phyloP scores from a whole-genome alignment of 2,329 filamentous ascomycete species.

The Didymosphaeria variabile region DNA sequence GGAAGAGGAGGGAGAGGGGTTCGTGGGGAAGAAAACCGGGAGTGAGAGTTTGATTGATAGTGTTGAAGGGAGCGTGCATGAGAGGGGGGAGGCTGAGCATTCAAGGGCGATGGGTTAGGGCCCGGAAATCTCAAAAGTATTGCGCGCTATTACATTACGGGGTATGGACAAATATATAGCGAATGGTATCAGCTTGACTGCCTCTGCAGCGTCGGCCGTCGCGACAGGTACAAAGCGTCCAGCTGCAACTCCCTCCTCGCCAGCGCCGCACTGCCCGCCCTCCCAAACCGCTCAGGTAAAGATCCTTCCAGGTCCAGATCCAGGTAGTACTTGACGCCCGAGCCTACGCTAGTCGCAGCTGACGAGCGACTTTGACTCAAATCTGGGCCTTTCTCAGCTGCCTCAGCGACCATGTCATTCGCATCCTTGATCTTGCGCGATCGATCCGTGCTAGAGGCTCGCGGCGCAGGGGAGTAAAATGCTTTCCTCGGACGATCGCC shows the following conservation, averaged over 20 bases:
- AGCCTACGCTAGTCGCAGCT: not conserved
- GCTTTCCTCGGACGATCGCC: not conserved
- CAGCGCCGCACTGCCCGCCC: not conserved
- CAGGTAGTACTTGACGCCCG: not conserved
- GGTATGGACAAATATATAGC: not conserved
- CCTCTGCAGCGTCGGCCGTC: not conserved
- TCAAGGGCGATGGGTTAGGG: constrained; percentile 5
- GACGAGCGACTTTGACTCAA: not conserved
- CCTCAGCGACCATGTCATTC: not conserved
- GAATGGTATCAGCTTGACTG: not conserved
- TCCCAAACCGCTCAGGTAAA: not conserved
- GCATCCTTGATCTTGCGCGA: not conserved
- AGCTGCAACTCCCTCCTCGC: not conserved
- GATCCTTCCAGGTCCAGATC: not conserved
- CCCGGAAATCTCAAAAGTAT: not conserved
- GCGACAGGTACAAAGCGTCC: not conserved
- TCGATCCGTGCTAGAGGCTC: not conserved
- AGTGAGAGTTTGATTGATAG: constrained; percentile 26
- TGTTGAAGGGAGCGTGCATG: constrained; percentile 24
- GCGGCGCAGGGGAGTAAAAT: not conserved
- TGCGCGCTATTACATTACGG: no score
- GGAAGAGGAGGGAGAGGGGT: constrained; percentile 16
- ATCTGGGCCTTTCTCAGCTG: not conserved
- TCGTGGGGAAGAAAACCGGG: constrained; percentile 21
- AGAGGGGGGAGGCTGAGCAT: constrained; percentile 16